Base-by-base conservation (phyloP, 257 asterid species). In the Marsdenia floribunda region DNA sequence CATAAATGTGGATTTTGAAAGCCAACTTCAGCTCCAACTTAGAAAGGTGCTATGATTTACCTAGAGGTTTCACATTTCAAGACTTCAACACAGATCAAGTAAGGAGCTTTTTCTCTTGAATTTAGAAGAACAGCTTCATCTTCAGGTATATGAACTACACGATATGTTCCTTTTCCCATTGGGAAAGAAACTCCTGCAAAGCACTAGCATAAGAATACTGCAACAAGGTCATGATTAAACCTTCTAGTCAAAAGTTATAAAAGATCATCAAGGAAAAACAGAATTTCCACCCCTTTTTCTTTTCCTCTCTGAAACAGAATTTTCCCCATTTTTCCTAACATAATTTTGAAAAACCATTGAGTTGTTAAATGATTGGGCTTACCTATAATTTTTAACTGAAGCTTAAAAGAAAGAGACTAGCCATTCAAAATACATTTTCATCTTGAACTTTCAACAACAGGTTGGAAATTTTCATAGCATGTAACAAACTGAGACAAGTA, bases 31-130 rank as follows among this genome's bases (percentile, higher is more conserved):
- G 3, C 74, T 75, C 78, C 13, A 50, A 59, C 75, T 61, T 68
- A 76, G 24, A 53, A 64, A 8, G 13, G 29, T 59, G 35, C 54
- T 6, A 65, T 49, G 59, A 75, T 84, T 82, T 85, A 95, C 99
- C 92, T 86, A 80, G 92, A 87, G 73, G 88, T 74, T 78, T 95
- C 99, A 80, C 96, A 79, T 87, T 90, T 90, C 86, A 95, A 80
- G 69, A 92, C 99, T 85, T 95, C 99, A 74, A 95, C 88, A 79
- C 98, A 95, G 72, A 95, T 92, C 88, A 95, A 65, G 83, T 92
- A 95, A 53, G 99, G 99, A 80, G 99, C 98, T 88, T 95, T 95
- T 85, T 95, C 99, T 85, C 99, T 88, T n/a, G 99, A 95, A 87
- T 95, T 95, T 83, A 95, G 81, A 71, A 95, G 99, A 71, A 90